Conservation (phyloP, 116 monocot genomes). For the Trichopus zeylanicus region DNA sequence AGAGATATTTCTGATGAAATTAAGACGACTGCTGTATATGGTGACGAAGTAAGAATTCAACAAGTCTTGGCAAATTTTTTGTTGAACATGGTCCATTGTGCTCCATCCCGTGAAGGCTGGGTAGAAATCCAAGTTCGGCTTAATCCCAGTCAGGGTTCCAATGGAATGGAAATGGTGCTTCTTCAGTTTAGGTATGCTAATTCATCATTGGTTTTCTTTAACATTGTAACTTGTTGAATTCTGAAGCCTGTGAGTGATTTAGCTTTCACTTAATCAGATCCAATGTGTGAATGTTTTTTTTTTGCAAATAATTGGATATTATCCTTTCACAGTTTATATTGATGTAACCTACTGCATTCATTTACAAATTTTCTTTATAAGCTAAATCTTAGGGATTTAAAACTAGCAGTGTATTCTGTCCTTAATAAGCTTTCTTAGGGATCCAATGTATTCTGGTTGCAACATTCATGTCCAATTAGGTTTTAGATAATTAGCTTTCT, state of each 20-base stretch:
- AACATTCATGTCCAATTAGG: no score
- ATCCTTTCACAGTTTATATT: no score
- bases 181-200: conserved; percentile 64
- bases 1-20: conserved; percentile 88
- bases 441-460: no score
- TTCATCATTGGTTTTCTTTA: not conserved
- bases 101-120: conserved; percentile 74
- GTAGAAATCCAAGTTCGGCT: conserved; percentile 73
- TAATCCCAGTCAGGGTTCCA: conserved; percentile 39
- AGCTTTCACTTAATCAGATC: not conserved
- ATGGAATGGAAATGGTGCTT: conserved; percentile 41
- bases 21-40: conserved; percentile 55
- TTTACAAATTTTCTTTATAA: no score
- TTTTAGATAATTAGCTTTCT: no score
- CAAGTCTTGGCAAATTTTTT: conserved; percentile 78
- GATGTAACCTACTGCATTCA: no score
- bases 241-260: not conserved
- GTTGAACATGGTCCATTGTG: conserved; percentile 61
- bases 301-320: no score
- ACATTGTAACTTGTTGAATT: not conserved
- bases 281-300: no score
- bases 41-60: conserved; percentile 80
- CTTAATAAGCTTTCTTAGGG: no score
- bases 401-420: no score
- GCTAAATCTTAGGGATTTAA: no score